Conservation (phyloP, 2,329 filamentous ascomycete genomes). For the Microcyclosporella mali region DNA sequence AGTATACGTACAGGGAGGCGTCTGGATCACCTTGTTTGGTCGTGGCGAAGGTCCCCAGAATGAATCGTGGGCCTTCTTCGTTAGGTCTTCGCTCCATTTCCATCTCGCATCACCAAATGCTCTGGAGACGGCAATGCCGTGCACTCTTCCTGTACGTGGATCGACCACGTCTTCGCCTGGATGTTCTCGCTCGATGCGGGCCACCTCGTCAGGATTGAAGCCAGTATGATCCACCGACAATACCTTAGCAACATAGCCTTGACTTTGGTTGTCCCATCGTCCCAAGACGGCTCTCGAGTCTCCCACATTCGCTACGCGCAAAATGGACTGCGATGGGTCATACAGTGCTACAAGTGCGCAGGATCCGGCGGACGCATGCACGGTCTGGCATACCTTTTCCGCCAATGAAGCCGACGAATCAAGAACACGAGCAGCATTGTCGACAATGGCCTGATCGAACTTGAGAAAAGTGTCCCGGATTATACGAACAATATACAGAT, state of each 20-base stretch:
- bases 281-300: conserved; percentile 64
- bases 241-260: conserved; percentile 47
- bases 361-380: conserved; percentile 48
- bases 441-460: conserved; percentile 36
- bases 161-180: conserved; percentile 58
- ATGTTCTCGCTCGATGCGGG: conserved; percentile 51
- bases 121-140: conserved; percentile 57
- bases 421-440: conserved; percentile 4
- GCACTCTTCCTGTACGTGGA: conserved; percentile 50
- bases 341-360: conserved; percentile 60
- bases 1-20: conserved; percentile 67
- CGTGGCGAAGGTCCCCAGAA: conserved; percentile 47
- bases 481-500: conserved; percentile 29
- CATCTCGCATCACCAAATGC: conserved; percentile 64
- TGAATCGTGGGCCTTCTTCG: conserved; percentile 39
- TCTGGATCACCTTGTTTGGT: conserved; percentile 38
- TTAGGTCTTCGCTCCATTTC: conserved; percentile 56
- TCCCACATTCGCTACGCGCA: conserved; percentile 61
- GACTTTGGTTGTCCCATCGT: conserved; percentile 37
- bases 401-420: conserved; percentile 11
- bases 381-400: conserved; percentile 24
- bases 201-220: conserved; percentile 54
- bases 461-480: conserved; percentile 37
- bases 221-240: conserved; percentile 63
- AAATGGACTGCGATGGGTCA: conserved; percentile 47